These are phyloP conservation scores for Schizophyllum amplum DNA, from an alignment of 1,284 basidiomycete species.

Conservation along the genomic window DNA sequence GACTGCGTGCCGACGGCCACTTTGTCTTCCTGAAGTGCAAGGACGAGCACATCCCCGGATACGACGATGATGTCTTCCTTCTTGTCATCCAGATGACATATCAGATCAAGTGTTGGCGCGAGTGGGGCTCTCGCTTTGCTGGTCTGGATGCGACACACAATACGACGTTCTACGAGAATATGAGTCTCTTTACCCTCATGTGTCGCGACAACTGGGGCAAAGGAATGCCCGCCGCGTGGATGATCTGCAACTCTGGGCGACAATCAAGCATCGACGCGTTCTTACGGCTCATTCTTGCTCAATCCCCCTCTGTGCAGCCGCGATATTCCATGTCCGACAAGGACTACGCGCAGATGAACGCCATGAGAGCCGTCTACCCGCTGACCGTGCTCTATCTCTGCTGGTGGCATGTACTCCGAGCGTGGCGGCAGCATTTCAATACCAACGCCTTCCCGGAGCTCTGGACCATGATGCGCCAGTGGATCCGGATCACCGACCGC, in stretches of 20 bases:
- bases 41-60: conserved; percentile 4
- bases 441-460: conserved; percentile 8
- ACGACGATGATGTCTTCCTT: conserved; percentile 8
- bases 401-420: conserved; percentile 19
- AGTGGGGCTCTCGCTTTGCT: conserved; percentile 9
- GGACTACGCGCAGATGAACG: conserved; percentile 13
- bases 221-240: conserved; percentile 18
- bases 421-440: conserved; percentile 14
- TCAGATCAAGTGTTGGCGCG: conserved; percentile 9
- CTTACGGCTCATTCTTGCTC: conserved; percentile 3
- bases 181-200: conserved; percentile 12
- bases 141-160: conserved; percentile 17
- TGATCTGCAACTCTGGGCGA: conserved; percentile 15
- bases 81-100: conserved; percentile 14
- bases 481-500: conserved; percentile 11
- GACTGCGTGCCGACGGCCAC: conserved; percentile 1
- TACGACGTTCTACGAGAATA: conserved; percentile 11
- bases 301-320: conserved; percentile 6
- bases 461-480: conserved; percentile 12
- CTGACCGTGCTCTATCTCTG: conserved; percentile 9
- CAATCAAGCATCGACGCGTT: conserved; percentile 13
- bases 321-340: conserved; percentile 13
- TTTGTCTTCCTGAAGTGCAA: conserved; percentile 10
- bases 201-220: conserved; percentile 14
- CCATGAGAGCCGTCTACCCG: conserved; percentile 5